A percentile compares a stretch with the other conserved stretches of the same genome.
Conservation (phyloP, 2,329 filamentous ascomycete genomes). For the Leptographium flavum region DNA sequence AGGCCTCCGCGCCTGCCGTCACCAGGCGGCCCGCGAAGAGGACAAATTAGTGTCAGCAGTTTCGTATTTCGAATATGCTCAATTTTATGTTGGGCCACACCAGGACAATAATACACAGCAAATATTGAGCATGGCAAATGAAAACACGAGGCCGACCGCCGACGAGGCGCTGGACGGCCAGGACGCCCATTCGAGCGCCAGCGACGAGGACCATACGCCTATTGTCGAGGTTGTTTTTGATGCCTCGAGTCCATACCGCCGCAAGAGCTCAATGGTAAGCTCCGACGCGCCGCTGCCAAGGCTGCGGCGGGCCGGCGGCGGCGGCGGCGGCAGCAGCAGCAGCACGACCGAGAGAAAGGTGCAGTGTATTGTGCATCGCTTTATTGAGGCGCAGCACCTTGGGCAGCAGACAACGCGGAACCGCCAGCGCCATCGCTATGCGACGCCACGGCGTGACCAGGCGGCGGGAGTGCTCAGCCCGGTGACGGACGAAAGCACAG, state of each 20-base stretch:
- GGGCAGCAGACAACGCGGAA: slow-evolving; percentile 13
- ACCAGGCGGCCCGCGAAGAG: too few species aligned
- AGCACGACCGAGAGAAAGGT: slow-evolving; percentile 22
- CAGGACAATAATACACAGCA: too few species aligned
- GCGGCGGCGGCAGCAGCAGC: not conserved
- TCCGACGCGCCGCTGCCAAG: slow-evolving; percentile 28
- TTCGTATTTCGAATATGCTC: too few species aligned
- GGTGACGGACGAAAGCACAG: not conserved
- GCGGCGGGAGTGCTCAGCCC: not conserved
- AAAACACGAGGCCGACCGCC: not conserved
- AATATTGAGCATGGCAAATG: not conserved
- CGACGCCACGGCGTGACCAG: not conserved
- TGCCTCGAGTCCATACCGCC: slow-evolving; percentile 42
- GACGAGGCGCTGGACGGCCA: slow-evolving; percentile 11
- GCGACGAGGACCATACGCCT: slow-evolving; percentile 35
- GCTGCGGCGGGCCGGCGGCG: slow-evolving; percentile 17
- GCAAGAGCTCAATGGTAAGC: slow-evolving; percentile 50
- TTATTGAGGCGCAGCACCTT: slow-evolving; percentile 42
- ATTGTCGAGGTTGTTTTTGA: slow-evolving; percentile 48
- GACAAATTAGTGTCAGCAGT: too few species aligned
- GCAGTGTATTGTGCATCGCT: slow-evolving; percentile 51
- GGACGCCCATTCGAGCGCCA: slow-evolving; percentile 28
- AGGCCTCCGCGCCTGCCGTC: too few species aligned
- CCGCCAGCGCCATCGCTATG: slow-evolving; percentile 11
- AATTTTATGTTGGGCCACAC: too few species aligned